A percentile compares a stretch with the other conserved stretches of the same genome.
Conservation (phyloP, 306 rosid species). For the Castanopsis chinensis region DNA sequence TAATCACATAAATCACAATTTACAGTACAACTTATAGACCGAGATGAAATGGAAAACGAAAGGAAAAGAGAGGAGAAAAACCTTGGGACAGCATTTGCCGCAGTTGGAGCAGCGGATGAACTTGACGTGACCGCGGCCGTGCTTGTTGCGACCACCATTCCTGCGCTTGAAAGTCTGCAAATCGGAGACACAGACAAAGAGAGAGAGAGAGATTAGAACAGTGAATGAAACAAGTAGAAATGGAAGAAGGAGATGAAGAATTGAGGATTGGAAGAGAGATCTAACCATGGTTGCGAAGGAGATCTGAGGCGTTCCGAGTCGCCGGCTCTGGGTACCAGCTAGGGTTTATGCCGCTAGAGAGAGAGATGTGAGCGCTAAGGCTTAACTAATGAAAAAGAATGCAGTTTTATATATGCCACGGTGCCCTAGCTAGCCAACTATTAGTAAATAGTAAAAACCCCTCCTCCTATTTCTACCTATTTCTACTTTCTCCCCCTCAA, state of each 20-base stretch:
- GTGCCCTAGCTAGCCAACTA: too few species aligned
- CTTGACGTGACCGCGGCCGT: constrained; percentile 91
- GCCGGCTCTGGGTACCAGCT: background rate
- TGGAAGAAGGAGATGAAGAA: background rate
- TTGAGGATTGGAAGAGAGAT: background rate
- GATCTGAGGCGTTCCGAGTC: constrained; percentile 13
- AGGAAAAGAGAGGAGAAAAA: background rate
- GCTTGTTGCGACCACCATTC: constrained; percentile 95
- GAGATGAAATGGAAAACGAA: too few species aligned
- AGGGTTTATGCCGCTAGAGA: background rate
- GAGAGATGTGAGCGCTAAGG: too few species aligned
- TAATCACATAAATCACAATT: too few species aligned
- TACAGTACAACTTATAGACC: too few species aligned
- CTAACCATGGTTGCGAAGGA: constrained; percentile 33
- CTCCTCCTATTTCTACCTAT: too few species aligned
- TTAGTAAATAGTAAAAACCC: too few species aligned
- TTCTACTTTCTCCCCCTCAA: too few species aligned
- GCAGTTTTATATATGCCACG: background rate
- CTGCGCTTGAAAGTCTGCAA: constrained; percentile 91
- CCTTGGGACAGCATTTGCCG: constrained; percentile 98
- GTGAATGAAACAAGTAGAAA: background rate
- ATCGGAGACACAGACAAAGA: background rate
- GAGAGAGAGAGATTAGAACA: background rate
- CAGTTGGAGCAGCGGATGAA: constrained; percentile 92
- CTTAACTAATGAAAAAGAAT: background rate